Evolutionary conservation across 1,284 basidiomycete genomes (phyloP).

Genomic region (Sporisorium iseilematis-ciliati): DNA sequence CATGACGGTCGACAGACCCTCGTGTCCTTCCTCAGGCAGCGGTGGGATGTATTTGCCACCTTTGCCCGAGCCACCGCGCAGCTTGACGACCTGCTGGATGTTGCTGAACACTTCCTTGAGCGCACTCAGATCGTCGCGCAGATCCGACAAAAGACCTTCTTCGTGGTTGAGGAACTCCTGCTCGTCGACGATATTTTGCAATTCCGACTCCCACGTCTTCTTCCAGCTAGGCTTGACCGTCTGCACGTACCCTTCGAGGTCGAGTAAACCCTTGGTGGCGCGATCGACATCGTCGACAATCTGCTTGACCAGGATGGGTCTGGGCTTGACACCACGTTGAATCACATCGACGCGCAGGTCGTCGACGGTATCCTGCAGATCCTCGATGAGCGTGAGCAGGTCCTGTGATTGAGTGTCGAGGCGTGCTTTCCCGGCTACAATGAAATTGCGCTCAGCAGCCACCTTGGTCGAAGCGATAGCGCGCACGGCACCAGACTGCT

Average conservation of each 20-base stretch:
- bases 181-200: slow-evolving; percentile 96
- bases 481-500: slow-evolving; percentile 86
- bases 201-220: slow-evolving; percentile 96
- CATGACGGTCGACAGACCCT: slow-evolving; percentile 68
- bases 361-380: slow-evolving; percentile 92
- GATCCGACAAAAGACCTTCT: slow-evolving; percentile 64
- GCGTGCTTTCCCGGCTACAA: slow-evolving; percentile 90
- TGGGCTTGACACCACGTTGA: slow-evolving; percentile 87
- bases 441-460: slow-evolving; percentile 86
- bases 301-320: slow-evolving; percentile 78
- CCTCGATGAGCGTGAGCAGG: slow-evolving; percentile 90
- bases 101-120: slow-evolving; percentile 67
- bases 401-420: slow-evolving; percentile 89
- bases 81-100: slow-evolving; percentile 68
- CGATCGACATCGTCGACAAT: slow-evolving; percentile 81
- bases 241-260: slow-evolving; percentile 85
- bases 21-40: slow-evolving; percentile 65
- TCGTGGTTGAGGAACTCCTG: slow-evolving; percentile 83
- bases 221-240: slow-evolving; percentile 97
- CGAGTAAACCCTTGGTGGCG: slow-evolving; percentile 80
- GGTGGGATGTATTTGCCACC: slow-evolving; percentile 63
- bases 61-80: slow-evolving; percentile 53
- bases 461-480: slow-evolving; percentile 79
- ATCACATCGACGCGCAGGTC: slow-evolving; percentile 90
- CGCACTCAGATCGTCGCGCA: slow-evolving; percentile 62